Percentiles rank a stretch among this genome's conserved stretches.
These are phyloP conservation scores for Thecaphora frezii DNA, from an alignment of 1,284 basidiomycete species.

Conservation along the genomic window DNA sequence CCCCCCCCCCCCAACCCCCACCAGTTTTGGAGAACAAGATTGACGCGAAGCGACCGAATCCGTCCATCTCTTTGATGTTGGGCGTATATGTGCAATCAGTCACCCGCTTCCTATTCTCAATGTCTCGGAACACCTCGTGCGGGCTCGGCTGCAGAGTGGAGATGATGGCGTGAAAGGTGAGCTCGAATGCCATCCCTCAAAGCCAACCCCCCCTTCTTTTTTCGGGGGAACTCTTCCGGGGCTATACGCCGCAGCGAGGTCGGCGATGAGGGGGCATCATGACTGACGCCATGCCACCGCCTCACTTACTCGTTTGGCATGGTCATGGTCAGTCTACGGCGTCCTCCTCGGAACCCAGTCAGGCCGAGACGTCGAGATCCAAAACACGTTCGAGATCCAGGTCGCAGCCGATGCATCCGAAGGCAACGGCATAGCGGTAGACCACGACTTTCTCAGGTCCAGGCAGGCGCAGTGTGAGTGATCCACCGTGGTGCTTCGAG, in stretches of 20 bases:
- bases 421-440: conserved; percentile 10
- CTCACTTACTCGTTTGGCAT: neutral
- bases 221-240: too few species aligned
- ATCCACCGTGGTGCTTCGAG: too few species aligned
- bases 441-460: conserved; percentile 69
- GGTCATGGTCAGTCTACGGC: conserved; percentile 69
- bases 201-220: too few species aligned
- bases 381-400: conserved; percentile 90
- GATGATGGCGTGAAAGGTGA: conserved; percentile 14
- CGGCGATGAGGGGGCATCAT: too few species aligned
- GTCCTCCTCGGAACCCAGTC: conserved; percentile 91
- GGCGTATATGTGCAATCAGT: conserved; percentile 61
- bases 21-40: too few species aligned
- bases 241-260: too few species aligned
- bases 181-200: too few species aligned
- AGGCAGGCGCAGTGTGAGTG: conserved; percentile 84
- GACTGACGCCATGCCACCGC: too few species aligned
- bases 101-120: conserved; percentile 95
- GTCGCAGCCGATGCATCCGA: conserved; percentile 52
- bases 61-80: neutral
- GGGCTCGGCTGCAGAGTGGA: conserved; percentile 70
- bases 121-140: conserved; percentile 90
- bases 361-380: conserved; percentile 90
- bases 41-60: too few species aligned
- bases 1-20: too few species aligned